phyloP scores from a whole-genome alignment of 75 land plant species.

The Ceratopteris richardii region DNA sequence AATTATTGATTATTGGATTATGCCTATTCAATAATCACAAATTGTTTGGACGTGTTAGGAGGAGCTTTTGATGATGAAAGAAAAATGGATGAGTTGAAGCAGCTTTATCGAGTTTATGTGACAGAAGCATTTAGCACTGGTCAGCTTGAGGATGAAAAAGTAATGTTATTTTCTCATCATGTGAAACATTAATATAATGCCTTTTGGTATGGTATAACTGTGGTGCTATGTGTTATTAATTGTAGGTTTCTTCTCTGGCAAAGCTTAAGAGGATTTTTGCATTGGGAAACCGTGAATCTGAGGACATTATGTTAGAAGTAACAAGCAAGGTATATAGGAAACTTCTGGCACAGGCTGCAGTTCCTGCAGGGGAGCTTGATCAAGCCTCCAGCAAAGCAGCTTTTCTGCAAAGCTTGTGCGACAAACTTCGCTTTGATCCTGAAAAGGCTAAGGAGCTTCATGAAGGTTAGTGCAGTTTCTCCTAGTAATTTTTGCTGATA shows the following conservation, averaged over 20 bases:
- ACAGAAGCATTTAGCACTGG: conserved; percentile 66
- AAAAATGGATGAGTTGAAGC: conserved; percentile 76
- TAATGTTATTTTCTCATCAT: conserved; percentile 1
- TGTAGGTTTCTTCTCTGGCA: conserved; percentile 54
- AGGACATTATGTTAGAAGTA: conserved; percentile 62
- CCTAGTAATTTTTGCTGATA: background rate
- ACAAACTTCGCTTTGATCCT: conserved; percentile 80
- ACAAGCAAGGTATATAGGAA: conserved; percentile 73
- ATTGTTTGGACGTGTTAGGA: conserved; percentile 31
- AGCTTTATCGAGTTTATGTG: conserved; percentile 66
- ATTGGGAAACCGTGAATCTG: conserved; percentile 77
- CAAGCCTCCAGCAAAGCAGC: conserved; percentile 89
- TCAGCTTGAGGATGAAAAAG: conserved; percentile 58
- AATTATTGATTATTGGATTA: too few relatives aligned
- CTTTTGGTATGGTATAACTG: too few relatives aligned
- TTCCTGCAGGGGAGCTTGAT: conserved; percentile 59
- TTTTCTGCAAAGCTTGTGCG: conserved; percentile 83
- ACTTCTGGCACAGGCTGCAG: conserved; percentile 58
- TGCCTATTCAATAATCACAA: conserved; percentile 2
- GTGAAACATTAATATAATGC: too few relatives aligned
- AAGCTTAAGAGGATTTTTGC: conserved; percentile 82
- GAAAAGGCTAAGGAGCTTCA: conserved; percentile 77
- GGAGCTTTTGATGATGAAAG: conserved; percentile 80
- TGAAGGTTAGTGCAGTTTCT: conserved; percentile 46
- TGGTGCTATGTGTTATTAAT: too few relatives aligned